Percentiles rank a stretch among this genome's conserved stretches.
These are phyloP conservation scores for Xylariaceae sp. DNA, from an alignment of 2,329 filamentous ascomycete genomes.

Conservation along the genomic window DNA sequence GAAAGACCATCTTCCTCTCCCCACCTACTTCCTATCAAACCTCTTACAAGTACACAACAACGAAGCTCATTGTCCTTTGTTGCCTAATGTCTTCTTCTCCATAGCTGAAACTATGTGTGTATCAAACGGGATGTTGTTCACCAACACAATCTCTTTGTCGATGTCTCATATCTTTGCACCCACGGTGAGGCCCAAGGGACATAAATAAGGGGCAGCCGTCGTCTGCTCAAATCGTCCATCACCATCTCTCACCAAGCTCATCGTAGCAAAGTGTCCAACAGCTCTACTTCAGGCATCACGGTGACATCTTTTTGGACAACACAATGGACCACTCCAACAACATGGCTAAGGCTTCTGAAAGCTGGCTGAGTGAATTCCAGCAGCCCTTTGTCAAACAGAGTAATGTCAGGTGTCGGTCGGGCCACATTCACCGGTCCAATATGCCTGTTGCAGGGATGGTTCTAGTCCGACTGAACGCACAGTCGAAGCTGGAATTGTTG, in stretches of 20 bases:
- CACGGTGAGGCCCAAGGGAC: background rate
- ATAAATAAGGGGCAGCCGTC: background rate
- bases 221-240: background rate
- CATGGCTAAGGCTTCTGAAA: background rate
- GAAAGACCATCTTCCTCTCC: too few species aligned
- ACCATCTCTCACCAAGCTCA: background rate
- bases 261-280: background rate
- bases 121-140: too few species aligned
- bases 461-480: constrained; percentile 4
- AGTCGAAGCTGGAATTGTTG: constrained; percentile 6
- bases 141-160: background rate
- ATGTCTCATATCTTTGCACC: background rate
- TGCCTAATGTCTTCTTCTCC: too few species aligned
- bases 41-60: too few species aligned
- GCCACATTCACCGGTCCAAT: constrained; percentile 11
- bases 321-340: background rate
- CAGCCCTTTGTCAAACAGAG: constrained; percentile 4
- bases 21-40: too few species aligned
- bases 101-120: too few species aligned
- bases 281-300: background rate
- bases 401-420: constrained; percentile 3
- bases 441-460: constrained; percentile 10
- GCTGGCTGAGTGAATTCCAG: constrained; percentile 5
- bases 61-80: too few species aligned
- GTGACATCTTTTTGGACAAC: background rate